Evolutionary conservation across 257 asterid genomes (phyloP).

Genomic region (Nicotiana noctiflora): DNA sequence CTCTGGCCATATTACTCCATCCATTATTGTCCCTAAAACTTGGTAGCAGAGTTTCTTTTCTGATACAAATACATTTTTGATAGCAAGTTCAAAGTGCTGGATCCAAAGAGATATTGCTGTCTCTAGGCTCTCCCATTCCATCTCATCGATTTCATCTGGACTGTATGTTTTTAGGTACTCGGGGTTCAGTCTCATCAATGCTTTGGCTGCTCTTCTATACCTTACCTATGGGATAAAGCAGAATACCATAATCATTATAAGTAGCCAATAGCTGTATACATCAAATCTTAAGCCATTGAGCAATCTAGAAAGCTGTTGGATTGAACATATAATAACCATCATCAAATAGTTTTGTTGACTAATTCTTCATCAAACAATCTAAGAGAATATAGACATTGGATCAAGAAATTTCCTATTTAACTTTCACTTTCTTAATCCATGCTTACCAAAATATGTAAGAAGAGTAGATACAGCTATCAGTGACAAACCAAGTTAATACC

Average conservation of each 20-base stretch:
- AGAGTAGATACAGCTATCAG: not conserved
- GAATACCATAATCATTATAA: not conserved
- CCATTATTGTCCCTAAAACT: slow-evolving; percentile 46
- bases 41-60: slow-evolving; percentile 54
- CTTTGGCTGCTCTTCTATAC: slow-evolving; percentile 80
- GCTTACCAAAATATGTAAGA: not conserved
- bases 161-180: slow-evolving; percentile 60
- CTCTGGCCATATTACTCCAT: slow-evolving; percentile 54
- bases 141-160: slow-evolving; percentile 62
- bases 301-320: not conserved
- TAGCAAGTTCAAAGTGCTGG: slow-evolving; percentile 57
- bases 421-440: not conserved
- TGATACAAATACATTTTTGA: slow-evolving; percentile 44
- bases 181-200: slow-evolving; percentile 64
- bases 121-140: slow-evolving; percentile 74
- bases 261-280: not conserved
- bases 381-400: not conserved
- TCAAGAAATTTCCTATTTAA: not conserved
- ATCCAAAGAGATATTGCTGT: slow-evolving; percentile 69
- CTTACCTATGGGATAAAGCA: slow-evolving; percentile 40
- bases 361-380: not conserved
- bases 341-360: not conserved
- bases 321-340: not conserved
- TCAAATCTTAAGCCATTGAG: not conserved
- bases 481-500: not conserved